Evolutionary conservation across 495 filamentous ascomycete species (phyloP), one percentile per base, ranked within the genome.

Genomic region (Xylaria scruposa): DNA sequence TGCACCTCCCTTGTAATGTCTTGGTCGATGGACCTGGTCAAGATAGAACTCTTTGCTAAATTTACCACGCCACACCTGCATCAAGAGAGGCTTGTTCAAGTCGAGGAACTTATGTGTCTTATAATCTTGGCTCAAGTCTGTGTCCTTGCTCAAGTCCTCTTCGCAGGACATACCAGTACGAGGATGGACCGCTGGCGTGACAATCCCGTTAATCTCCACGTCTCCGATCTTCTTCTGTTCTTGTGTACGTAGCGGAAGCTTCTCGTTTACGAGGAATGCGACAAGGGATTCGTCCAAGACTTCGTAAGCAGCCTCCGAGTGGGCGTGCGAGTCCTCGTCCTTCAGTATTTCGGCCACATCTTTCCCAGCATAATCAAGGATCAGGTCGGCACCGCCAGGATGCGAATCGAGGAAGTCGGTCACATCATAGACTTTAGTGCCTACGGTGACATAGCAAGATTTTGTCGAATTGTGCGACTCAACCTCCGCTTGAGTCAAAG

Each of bases 31-130:
- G 46, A 99, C 92, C 81, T 99, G 95, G 64, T 97, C 90, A 13
- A 99, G 88, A 75, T 99, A 99, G 78, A 98, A 98, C 38, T 93
- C 89, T 78, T 97, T 98, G 72, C 82, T 89, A 83, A 98, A 99
- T 12, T 91, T 92, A 65, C 95, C 92, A 72, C 79, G 84, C 94
- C 94, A 98, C 21, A 99, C 89, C 81, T 99, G 97, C 82, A 90
- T 83, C 38, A 99, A 86, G 53, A 99, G 86, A 12, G 97, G 95
- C 74, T 88, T 89, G 80, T 88, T 92, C 60, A 99, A 86, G 81
- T 99, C 96, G 68, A 99, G 85, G 79, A 99, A 99, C 80, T 95
- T 95, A 87, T 97, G 91, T 38, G 85, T 91, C 79, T 91, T 89
- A 81, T 91, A 98, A 78, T 99, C 97, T 36, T 80, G 78, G 33